Percentiles rank a stretch among this genome's conserved stretches.
Evolutionary conservation across 768 basidiomycete genomes (phyloP).

Genomic region (Jaapia argillacea): DNA sequence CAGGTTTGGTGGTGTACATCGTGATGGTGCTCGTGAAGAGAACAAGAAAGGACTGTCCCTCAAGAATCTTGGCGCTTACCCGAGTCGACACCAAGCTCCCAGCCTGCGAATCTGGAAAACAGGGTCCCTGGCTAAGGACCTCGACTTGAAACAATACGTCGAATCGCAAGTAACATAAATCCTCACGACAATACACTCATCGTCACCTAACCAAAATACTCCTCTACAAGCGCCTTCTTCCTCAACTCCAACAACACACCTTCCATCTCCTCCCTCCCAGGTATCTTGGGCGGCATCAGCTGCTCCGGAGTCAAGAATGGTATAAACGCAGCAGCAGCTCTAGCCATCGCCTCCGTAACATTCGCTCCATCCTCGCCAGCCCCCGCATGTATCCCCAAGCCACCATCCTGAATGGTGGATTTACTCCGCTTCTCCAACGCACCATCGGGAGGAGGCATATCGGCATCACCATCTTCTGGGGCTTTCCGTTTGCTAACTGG

Average conservation of each 20-base stretch:
- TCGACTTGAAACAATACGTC: too few species aligned
- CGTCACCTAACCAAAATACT: slow-evolving; percentile 60
- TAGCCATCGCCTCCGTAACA: slow-evolving; percentile 29
- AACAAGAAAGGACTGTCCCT: too few species aligned
- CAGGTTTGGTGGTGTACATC: too few species aligned
- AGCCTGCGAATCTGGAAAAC: too few species aligned
- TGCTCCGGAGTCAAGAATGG: slow-evolving; percentile 67
- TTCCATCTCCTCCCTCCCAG: slow-evolving; percentile 73
- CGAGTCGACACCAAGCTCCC: too few species aligned
- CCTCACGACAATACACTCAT: too few species aligned
- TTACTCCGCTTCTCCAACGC: slow-evolving; percentile 24
- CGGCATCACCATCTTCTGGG: slow-evolving; percentile 28
- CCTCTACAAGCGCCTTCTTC: slow-evolving; percentile 76
- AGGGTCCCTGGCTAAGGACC: too few species aligned
- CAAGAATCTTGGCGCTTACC: too few species aligned
- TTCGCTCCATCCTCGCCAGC: too few species aligned
- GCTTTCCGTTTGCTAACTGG: slow-evolving; percentile 46
- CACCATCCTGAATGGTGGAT: slow-evolving; percentile 5
- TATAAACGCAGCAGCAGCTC: slow-evolving; percentile 58
- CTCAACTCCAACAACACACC: slow-evolving; percentile 59
- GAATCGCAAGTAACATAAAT: too few species aligned
- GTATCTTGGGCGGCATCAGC: slow-evolving; percentile 67
- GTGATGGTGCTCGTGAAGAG: too few species aligned
- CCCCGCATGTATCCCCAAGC: too few species aligned
- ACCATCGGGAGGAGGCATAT: slow-evolving; percentile 18